Evolutionary conservation across 495 filamentous ascomycete genomes (phyloP), one percentile per base, ranked within the genome.

Genomic region (Daldinia vernicosa): DNA sequence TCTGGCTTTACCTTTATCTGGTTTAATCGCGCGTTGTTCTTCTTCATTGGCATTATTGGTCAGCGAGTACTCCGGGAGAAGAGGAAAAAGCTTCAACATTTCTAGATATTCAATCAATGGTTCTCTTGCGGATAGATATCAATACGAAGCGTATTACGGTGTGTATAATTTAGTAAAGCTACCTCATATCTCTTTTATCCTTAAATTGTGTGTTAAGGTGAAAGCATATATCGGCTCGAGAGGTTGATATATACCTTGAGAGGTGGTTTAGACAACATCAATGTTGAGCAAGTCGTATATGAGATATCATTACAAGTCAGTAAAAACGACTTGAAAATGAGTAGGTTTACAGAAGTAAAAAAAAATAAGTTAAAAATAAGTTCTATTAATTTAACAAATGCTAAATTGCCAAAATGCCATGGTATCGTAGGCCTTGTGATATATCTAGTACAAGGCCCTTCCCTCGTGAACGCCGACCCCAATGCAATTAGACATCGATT

Each of bases 391-490:
- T 47, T 47, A 47, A 24, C 7, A 47, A 47, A 47, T 47, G 8
- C 19, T 12, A 47, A 47, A 24, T 8, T 24, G 43, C 43, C 19
- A 47, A 47, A 47, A 47, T 47, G 43, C 43, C 8, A 47, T 47
- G 43, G 43, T 53, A 53, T 53, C 51, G 17, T 53, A 30, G 51
- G 26, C n/a, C 24, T 5, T 19, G 28, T 28, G 26, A 7, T 53
- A 53, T 53, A 27, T 53, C 26, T 8, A 28, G 27, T 35, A 56
- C 30, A 12, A 56, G 30, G 17, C 30, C 28, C 14, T 56, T 35
- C 53, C 9, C 24, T 54, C 14, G 43, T n/a, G 43, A 66, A 66
- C 62, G 68, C 68, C 62, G 40, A 57, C 39, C 62, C 28, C 58
- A 62, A 70, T 70, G 50, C 56, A 56, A 30, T 56, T 55, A 12